These are phyloP conservation scores for Neurospora sp. DNA, from an alignment of 495 filamentous ascomycete genomes.

Conservation along the genomic window DNA sequence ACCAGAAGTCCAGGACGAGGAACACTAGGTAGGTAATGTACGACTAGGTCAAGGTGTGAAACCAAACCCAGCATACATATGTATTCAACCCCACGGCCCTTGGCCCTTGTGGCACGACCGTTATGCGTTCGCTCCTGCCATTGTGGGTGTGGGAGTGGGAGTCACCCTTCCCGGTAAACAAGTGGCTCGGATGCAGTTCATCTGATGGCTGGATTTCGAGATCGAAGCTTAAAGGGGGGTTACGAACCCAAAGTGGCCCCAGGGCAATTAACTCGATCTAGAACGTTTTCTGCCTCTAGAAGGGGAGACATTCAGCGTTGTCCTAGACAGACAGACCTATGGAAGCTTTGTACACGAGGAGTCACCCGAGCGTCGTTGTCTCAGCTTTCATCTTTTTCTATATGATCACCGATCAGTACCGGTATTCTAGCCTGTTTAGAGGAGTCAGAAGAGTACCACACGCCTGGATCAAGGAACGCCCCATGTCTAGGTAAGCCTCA, in stretches of 20 bases:
- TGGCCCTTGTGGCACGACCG: not conserved
- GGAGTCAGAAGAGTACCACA: not conserved
- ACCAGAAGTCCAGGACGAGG: not conserved
- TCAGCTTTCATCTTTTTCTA: not conserved
- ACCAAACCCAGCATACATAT: not conserved
- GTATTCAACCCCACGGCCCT: not conserved
- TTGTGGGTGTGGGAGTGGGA: not conserved
- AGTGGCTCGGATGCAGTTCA: not conserved
- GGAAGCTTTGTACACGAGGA: not conserved
- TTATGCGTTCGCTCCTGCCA: not conserved
- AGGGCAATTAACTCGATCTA: not conserved
- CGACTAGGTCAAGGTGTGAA: not conserved
- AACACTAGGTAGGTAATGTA: not conserved
- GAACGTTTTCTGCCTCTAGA: not conserved
- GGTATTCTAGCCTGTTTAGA: not conserved
- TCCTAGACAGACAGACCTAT: not conserved
- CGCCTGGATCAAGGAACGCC: not conserved
- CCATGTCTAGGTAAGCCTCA: not conserved
- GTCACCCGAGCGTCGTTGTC: not conserved
- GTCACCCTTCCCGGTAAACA: not conserved
- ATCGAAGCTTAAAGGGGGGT: not conserved
- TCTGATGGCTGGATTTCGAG: not conserved
- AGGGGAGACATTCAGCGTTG: not conserved
- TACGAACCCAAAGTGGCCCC: too few relatives aligned
- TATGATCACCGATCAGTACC: not conserved